Evolutionary conservation across 805 yeast genomes (phyloP).

Genomic region (Candida dajiaensis): DNA sequence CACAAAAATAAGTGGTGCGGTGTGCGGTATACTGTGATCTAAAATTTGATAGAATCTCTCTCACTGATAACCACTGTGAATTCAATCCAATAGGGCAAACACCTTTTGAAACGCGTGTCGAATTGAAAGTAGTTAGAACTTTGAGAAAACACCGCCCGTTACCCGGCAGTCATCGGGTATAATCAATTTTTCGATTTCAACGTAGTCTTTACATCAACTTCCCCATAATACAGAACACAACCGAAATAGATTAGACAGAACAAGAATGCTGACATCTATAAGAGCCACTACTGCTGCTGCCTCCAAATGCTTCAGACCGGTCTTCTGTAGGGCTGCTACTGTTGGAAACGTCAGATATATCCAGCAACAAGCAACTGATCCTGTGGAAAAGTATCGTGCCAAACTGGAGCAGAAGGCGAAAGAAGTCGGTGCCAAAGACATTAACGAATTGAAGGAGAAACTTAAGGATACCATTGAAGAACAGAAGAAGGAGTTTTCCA

Average conservation of each 20-base stretch:
- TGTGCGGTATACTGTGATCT: no score
- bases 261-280: neutral
- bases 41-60: no score
- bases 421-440: conserved; percentile 36
- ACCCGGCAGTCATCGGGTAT: no score
- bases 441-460: conserved; percentile 57
- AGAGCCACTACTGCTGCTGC: neutral
- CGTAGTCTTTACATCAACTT: no score
- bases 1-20: neutral
- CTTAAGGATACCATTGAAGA: conserved; percentile 55
- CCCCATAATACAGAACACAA: no score
- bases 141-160: no score
- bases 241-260: no score
- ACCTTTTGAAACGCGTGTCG: no score
- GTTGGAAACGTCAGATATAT: conserved; percentile 12
- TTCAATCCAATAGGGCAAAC: no score
- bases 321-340: conserved; percentile 12
- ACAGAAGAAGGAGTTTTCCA: conserved; percentile 50
- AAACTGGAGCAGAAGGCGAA: conserved; percentile 33
- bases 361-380: conserved; percentile 9
- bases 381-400: conserved; percentile 27
- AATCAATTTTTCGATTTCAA: neutral
- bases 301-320: conserved; percentile 1
- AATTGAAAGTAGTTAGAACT: no score
- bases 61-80: no score